phyloP scores from a whole-genome alignment of 768 basidiomycete genomes.

The button mushroom (Agaricus bisporus) region DNA sequence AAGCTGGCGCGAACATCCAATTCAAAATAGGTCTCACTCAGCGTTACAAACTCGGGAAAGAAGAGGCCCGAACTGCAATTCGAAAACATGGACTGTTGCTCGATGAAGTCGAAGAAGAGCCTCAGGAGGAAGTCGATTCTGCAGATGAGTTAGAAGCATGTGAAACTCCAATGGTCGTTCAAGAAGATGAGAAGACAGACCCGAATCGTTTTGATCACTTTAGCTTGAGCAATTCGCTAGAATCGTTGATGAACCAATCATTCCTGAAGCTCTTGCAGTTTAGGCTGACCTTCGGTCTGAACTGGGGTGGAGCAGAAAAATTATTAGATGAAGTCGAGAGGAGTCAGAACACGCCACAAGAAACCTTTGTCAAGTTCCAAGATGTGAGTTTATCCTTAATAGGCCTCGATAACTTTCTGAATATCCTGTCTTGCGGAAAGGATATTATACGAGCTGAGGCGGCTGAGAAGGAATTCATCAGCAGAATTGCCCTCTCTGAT shows the following conservation, averaged over 20 bases:
- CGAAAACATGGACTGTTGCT: conserved; percentile 44
- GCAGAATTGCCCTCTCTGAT: conserved; percentile 49
- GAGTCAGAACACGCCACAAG: conserved; percentile 32
- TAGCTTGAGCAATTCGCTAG: conserved; percentile 58
- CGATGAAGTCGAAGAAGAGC: conserved; percentile 35
- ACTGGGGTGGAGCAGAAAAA: conserved; percentile 67
- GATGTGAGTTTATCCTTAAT: conserved; percentile 21
- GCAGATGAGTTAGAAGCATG: conserved; percentile 12
- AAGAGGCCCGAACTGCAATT: conserved; percentile 40
- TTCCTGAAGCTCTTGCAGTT: conserved; percentile 49
- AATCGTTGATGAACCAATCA: conserved; percentile 51
- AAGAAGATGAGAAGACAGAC: conserved; percentile 27
- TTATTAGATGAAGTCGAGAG: conserved; percentile 41
- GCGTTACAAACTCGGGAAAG: conserved; percentile 52
- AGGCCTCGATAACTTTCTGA: not conserved
- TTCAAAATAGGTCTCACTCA: conserved; percentile 61
- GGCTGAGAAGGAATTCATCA: conserved; percentile 31
- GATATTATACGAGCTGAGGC: conserved; percentile 34
- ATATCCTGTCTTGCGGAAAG: conserved; percentile 16
- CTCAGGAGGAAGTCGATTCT: conserved; percentile 14
- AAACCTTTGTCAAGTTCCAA: conserved; percentile 27
- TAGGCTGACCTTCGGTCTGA: conserved; percentile 44
- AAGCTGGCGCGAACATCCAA: conserved; percentile 27
- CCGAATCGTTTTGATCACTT: conserved; percentile 49
- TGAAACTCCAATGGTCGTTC: conserved; percentile 13